These are phyloP conservation scores for Thalassiosira ordinaria DNA, from an alignment of 352 stramenopile species.

Conservation along the genomic window DNA sequence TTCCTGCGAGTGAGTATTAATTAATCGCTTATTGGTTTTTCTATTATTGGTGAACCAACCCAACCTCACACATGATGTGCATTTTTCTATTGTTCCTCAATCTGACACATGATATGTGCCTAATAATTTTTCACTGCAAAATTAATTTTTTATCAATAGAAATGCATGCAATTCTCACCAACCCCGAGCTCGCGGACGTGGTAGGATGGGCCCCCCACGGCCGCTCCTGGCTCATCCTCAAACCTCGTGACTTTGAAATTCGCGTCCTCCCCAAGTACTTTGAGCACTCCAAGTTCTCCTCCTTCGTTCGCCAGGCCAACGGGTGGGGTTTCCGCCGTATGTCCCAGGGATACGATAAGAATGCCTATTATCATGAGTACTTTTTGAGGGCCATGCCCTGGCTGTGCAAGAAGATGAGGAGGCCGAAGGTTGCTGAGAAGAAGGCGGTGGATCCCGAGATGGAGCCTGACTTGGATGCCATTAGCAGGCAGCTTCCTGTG, in stretches of 20 bases:
- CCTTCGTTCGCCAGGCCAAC: slow-evolving; percentile 87
- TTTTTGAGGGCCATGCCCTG: slow-evolving; percentile 65
- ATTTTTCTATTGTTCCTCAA: background rate
- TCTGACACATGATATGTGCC: too few relatives aligned
- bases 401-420: slow-evolving; percentile 71
- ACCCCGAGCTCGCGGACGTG: slow-evolving; percentile 62
- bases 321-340: slow-evolving; percentile 86
- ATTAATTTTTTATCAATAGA: too few relatives aligned
- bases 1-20: slow-evolving; percentile 50
- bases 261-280: slow-evolving; percentile 80
- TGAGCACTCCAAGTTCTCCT: slow-evolving; percentile 82
- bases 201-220: slow-evolving; percentile 76
- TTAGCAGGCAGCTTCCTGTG: slow-evolving; percentile 63
- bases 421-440: slow-evolving; percentile 70
- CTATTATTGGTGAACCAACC: too few relatives aligned
- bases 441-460: slow-evolving; percentile 59
- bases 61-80: slow-evolving; percentile 1
- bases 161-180: slow-evolving; percentile 76
- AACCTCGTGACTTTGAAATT: slow-evolving; percentile 73
- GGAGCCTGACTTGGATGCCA: slow-evolving; percentile 75
- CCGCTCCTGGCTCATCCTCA: slow-evolving; percentile 70
- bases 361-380: slow-evolving; percentile 84
- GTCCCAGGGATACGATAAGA: slow-evolving; percentile 74
- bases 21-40: too few relatives aligned
- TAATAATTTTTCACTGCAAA: too few relatives aligned